A percentile compares a stretch with the other conserved stretches of the same genome.
Conservation (phyloP, 176 grass and related monocot species). For the Hyparrhenia diplandra region DNA sequence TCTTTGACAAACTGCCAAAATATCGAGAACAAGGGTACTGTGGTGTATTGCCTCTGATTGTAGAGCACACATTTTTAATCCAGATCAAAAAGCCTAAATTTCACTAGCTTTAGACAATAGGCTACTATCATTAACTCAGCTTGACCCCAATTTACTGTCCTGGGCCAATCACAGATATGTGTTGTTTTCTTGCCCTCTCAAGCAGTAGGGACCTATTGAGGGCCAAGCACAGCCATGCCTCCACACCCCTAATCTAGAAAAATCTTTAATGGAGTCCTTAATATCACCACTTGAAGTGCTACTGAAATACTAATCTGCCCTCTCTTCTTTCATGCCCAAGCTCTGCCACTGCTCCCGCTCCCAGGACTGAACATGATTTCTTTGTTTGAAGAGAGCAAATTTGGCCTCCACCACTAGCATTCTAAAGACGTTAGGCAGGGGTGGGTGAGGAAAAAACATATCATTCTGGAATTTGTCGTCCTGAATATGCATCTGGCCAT, state of each 20-base stretch:
- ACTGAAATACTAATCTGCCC: too few relatives aligned
- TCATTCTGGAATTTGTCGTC: not conserved
- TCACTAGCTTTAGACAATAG: not conserved
- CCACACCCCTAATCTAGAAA: too few relatives aligned
- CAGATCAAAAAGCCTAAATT: not conserved
- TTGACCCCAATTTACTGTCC: not conserved
- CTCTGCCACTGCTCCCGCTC: too few relatives aligned
- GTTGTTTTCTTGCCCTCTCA: not conserved
- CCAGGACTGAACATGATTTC: not conserved
- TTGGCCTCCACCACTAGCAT: not conserved
- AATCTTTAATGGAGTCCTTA: too few relatives aligned
- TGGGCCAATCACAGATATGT: not conserved
- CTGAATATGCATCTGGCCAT: not conserved
- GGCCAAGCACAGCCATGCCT: too few relatives aligned
- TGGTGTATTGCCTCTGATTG: not conserved
- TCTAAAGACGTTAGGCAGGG: not conserved
- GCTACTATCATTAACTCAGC: not conserved
- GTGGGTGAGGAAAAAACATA: not conserved
- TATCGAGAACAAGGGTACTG: slow-evolving; percentile 13
- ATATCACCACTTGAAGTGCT: too few relatives aligned
- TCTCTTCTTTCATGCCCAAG: too few relatives aligned
- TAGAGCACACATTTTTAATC: not conserved
- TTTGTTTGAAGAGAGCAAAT: not conserved
- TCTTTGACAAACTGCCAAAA: slow-evolving; percentile 1
- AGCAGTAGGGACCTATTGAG: too few relatives aligned